Evolutionary conservation across 768 basidiomycete species (phyloP).

Genomic region (Gyrodon lividus): DNA sequence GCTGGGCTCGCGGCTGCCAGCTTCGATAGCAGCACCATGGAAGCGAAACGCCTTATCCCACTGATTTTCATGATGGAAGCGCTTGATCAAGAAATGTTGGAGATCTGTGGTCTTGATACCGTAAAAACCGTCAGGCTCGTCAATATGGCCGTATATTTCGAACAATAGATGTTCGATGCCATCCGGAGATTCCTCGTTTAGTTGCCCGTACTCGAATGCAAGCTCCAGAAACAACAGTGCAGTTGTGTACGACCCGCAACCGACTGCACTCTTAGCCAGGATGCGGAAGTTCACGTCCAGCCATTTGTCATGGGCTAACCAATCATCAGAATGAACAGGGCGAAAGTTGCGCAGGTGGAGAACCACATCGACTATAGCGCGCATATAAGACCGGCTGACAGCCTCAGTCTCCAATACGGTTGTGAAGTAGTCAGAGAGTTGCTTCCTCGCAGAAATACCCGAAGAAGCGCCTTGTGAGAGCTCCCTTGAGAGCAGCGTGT

Average conservation of each 20-base stretch:
- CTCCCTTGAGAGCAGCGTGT: slow-evolving; percentile 52
- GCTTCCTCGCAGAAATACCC: slow-evolving; percentile 10
- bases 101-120: slow-evolving; percentile 81
- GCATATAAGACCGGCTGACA: slow-evolving; percentile 44
- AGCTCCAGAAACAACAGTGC: slow-evolving; percentile 89
- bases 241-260: slow-evolving; percentile 84
- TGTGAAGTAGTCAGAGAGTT: slow-evolving; percentile 24
- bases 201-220: slow-evolving; percentile 49
- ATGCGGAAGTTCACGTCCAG: slow-evolving; percentile 71
- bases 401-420: slow-evolving; percentile 27
- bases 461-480: slow-evolving; percentile 7
- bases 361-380: slow-evolving; percentile 68
- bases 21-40: slow-evolving; percentile 83
- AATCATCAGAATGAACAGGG: slow-evolving; percentile 37
- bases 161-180: slow-evolving; percentile 73
- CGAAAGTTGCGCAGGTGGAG: slow-evolving; percentile 77
- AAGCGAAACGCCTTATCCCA: slow-evolving; percentile 91
- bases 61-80: slow-evolving; percentile 90
- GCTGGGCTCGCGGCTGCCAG: slow-evolving; percentile 40
- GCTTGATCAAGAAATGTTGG: slow-evolving; percentile 75
- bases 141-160: slow-evolving; percentile 91
- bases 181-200: slow-evolving; percentile 25
- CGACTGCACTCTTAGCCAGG: slow-evolving; percentile 70
- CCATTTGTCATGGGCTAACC: slow-evolving; percentile 74
- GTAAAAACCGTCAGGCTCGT: slow-evolving; percentile 98